These are phyloP conservation scores for Lobosporangium transversale DNA, from an alignment of 192 early-diverging fungal genomes.

Conservation along the genomic window DNA sequence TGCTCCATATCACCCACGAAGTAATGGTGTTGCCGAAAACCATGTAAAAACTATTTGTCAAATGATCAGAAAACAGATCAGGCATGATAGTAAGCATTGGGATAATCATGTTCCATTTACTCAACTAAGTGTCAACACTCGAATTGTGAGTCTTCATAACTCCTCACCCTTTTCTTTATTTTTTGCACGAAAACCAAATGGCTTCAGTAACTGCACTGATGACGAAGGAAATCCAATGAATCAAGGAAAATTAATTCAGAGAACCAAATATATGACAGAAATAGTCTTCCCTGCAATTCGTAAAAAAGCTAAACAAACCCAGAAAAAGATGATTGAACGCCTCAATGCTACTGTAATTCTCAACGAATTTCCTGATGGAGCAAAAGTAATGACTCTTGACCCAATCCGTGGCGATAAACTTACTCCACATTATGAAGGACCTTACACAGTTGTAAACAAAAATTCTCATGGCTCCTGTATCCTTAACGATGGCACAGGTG, in stretches of 20 bases:
- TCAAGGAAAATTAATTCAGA: neutral
- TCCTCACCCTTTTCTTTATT: slow-evolving; percentile 54
- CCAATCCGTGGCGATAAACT: too few relatives aligned
- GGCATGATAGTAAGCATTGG: slow-evolving; percentile 18
- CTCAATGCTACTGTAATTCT: neutral
- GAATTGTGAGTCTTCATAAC: too few relatives aligned
- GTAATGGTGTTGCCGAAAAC: slow-evolving; percentile 58
- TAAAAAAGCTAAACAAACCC: neutral
- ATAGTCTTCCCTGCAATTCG: neutral
- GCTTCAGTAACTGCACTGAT: slow-evolving; percentile 7
- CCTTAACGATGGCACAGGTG: neutral
- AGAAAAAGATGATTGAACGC: neutral
- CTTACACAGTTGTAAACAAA: neutral
- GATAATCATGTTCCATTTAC: too few relatives aligned
- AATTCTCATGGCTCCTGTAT: neutral
- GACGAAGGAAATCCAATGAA: neutral
- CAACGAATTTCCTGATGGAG: neutral
- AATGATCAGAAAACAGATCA: slow-evolving; percentile 36
- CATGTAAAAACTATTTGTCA: slow-evolving; percentile 34
- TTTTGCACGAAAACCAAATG: slow-evolving; percentile 56
- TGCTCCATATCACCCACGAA: too few relatives aligned
- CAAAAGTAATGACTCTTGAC: too few relatives aligned
- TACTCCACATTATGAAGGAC: too few relatives aligned
- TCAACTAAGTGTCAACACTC: slow-evolving; percentile 51
- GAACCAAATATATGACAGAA: neutral